Evolutionary conservation across 192 early-diverging fungal species (phyloP).

Genomic region (Mortierella hygrophila): DNA sequence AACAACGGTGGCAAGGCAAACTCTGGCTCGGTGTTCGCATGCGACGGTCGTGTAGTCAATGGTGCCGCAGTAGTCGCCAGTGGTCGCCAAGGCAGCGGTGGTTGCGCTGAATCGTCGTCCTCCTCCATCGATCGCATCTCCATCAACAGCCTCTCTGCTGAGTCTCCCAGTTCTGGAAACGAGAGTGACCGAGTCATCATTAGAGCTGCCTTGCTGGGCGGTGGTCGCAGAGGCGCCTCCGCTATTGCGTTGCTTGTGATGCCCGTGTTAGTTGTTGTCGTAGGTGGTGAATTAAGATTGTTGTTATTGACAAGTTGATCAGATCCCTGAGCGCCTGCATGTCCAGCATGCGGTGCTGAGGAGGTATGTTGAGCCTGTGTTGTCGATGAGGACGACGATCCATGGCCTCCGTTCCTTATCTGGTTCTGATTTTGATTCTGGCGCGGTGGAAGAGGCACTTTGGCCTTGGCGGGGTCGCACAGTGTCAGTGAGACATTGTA

Average conservation of each 20-base stretch:
- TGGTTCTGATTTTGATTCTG: background rate
- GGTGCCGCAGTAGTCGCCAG: background rate
- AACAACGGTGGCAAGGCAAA: background rate
- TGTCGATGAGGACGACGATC: background rate
- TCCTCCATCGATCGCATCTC: constrained; percentile 4
- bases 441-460: background rate
- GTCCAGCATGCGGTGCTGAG: constrained; percentile 11
- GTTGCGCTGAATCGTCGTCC: background rate
- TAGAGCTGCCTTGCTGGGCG: constrained; percentile 16
- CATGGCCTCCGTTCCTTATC: background rate
- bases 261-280: background rate
- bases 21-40: background rate
- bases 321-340: constrained; percentile 5
- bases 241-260: background rate
- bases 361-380: background rate
- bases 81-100: background rate
- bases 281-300: background rate
- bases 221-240: background rate
- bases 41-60: background rate
- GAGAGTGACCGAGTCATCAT: constrained; percentile 46
- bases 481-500: constrained; percentile 35
- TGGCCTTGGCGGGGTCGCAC: constrained; percentile 23
- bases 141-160: constrained; percentile 32
- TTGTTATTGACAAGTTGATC: no score
- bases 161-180: constrained; percentile 12